Conservation (phyloP, 768 basidiomycete species). For the Mrakia frigida region DNA sequence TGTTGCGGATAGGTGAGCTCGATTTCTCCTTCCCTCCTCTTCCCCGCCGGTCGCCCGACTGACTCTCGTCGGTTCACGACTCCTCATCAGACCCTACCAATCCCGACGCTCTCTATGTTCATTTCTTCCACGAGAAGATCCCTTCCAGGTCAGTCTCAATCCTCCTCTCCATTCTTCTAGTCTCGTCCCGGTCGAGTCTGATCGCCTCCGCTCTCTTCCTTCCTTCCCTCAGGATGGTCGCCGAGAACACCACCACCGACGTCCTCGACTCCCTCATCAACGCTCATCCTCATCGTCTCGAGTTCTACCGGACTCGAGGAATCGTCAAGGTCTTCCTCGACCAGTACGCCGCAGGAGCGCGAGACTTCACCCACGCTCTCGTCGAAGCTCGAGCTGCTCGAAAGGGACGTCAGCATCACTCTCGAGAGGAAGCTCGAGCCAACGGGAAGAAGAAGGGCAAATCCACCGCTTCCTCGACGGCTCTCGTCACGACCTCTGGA, state of each 20-base stretch:
- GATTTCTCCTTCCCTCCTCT: not conserved
- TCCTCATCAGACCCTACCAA: conserved; percentile 58
- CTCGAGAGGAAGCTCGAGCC: conserved; percentile 48
- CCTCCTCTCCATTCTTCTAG: conserved; percentile 18
- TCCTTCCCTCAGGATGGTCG: conserved; percentile 59
- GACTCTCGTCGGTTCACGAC: not conserved
- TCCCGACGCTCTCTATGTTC: conserved; percentile 75
- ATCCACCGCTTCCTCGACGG: not conserved
- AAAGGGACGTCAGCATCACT: conserved; percentile 58
- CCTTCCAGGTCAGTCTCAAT: conserved; percentile 66
- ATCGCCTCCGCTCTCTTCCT: not conserved
- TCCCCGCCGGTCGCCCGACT: not conserved
- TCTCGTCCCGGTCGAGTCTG: not conserved
- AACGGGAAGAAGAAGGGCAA: conserved; percentile 50
- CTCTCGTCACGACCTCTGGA: not conserved
- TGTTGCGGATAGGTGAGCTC: conserved; percentile 61
- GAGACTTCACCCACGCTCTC: conserved; percentile 75
- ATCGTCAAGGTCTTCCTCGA: conserved; percentile 85
- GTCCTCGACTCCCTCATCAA: conserved; percentile 74
- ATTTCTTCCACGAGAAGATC: conserved; percentile 93
- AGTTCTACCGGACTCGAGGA: conserved; percentile 83
- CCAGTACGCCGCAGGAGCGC: conserved; percentile 65
- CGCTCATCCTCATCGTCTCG: conserved; percentile 65
- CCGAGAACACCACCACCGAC: conserved; percentile 73
- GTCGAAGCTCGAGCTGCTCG: conserved; percentile 69